Evolutionary conservation across 2,329 filamentous ascomycete species (phyloP).

Genomic region (Moelleriella libera): DNA sequence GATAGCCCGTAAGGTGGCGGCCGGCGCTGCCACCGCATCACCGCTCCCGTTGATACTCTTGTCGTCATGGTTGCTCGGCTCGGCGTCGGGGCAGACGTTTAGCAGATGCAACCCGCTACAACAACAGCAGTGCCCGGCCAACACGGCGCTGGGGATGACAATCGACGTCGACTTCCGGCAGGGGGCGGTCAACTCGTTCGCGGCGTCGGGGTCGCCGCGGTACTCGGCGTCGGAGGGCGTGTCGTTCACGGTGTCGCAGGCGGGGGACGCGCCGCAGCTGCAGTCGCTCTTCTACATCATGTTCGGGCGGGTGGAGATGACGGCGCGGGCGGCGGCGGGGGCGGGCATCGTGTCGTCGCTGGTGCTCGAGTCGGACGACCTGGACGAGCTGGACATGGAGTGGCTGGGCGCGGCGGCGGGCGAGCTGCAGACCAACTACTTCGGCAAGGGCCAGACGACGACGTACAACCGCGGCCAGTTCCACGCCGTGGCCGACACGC

Average conservation of each 20-base stretch:
- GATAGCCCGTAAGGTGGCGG: too few species aligned
- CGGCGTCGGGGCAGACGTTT: background rate
- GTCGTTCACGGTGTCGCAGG: conserved; percentile 62
- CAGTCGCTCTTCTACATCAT: conserved; percentile 95
- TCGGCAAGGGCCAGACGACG: conserved; percentile 77
- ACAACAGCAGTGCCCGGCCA: conserved; percentile 44
- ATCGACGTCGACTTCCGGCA: conserved; percentile 73
- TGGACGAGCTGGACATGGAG: conserved; percentile 96
- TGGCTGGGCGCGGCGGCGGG: conserved; percentile 69
- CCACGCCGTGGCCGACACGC: conserved; percentile 54
- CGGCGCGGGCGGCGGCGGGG: conserved; percentile 74
- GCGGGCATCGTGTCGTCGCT: conserved; percentile 86
- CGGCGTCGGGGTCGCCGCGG: conserved; percentile 50
- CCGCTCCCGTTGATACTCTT: too few species aligned
- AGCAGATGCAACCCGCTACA: background rate
- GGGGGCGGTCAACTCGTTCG: conserved; percentile 68
- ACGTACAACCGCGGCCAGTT: conserved; percentile 81
- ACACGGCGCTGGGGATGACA: conserved; percentile 73
- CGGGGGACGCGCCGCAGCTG: conserved; percentile 77
- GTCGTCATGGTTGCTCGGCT: background rate
- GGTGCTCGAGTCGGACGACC: conserved; percentile 76
- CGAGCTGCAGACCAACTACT: conserved; percentile 94
- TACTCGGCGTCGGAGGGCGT: conserved; percentile 62
- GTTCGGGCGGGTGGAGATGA: conserved; percentile 85
- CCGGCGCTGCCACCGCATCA: too few species aligned